A percentile compares a stretch with the other conserved stretches of the same genome.
phyloP scores from a whole-genome alignment of 164 flowering plant species.

The Aristolochia fimbriata region DNA sequence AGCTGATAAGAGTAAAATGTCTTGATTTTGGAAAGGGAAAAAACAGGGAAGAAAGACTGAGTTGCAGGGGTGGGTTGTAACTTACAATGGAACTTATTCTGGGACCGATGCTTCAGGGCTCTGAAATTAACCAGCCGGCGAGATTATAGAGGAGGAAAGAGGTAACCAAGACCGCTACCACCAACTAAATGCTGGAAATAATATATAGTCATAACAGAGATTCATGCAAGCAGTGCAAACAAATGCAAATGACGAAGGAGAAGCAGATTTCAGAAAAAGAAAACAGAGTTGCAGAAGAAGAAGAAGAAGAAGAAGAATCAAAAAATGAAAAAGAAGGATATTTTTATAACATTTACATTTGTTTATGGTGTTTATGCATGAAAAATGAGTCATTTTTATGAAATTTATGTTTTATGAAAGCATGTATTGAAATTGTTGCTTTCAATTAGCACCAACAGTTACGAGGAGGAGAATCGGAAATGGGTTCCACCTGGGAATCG shows the following conservation, averaged over 20 bases:
- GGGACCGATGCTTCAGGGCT: neutral
- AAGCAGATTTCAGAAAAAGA: neutral
- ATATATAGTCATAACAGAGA: neutral
- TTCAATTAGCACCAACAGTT: conserved; percentile 7
- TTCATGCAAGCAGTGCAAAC: neutral
- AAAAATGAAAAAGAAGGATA: neutral
- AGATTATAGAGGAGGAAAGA: conserved; percentile 18
- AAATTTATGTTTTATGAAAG: too few relatives aligned
- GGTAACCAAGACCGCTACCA: conserved; percentile 26
- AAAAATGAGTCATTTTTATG: too few relatives aligned
- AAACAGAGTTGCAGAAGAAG: neutral
- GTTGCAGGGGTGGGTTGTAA: too few relatives aligned
- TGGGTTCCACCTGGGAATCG: conserved; percentile 8
- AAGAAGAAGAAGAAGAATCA: conserved; percentile 1
- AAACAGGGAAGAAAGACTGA: too few relatives aligned
- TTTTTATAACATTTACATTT: too few relatives aligned
- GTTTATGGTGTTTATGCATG: too few relatives aligned
- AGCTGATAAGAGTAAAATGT: too few relatives aligned
- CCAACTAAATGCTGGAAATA: conserved; percentile 14
- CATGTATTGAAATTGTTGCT: too few relatives aligned
- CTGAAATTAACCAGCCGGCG: neutral
- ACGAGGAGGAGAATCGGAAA: conserved; percentile 19
- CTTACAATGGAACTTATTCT: too few relatives aligned
- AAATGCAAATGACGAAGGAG: neutral
- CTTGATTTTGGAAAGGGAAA: too few relatives aligned